phyloP scores from a whole-genome alignment of 1,284 basidiomycete species.

The Pyrrhoderma lamaoense region DNA sequence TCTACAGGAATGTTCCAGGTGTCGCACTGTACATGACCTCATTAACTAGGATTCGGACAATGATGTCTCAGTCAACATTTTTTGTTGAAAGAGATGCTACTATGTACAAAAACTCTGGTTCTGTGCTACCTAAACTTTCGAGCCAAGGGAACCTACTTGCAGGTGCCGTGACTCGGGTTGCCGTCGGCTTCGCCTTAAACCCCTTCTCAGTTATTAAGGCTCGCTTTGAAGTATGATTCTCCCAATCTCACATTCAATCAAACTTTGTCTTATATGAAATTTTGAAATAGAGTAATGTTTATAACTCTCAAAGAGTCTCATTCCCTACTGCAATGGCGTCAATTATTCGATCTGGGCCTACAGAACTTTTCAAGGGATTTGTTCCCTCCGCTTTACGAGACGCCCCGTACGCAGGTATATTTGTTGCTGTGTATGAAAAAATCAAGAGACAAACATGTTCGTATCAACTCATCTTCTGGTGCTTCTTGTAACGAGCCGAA shows the following conservation, averaged over 20 bases:
- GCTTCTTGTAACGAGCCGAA: conserved; percentile 3
- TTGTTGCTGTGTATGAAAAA: conserved; percentile 86
- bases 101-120: conserved; percentile 27
- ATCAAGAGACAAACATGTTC: conserved; percentile 67
- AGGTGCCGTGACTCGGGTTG: conserved; percentile 80
- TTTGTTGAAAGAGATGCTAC: conserved; percentile 30
- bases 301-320: conserved; percentile 55
- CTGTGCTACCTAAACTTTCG: conserved; percentile 72
- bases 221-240: conserved; percentile 73
- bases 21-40: conserved; percentile 90
- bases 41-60: conserved; percentile 68
- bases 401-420: conserved; percentile 94
- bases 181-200: conserved; percentile 84
- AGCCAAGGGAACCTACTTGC: conserved; percentile 82
- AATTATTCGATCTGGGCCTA: conserved; percentile 66
- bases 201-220: conserved; percentile 95
- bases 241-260: neutral
- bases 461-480: conserved; percentile 19
- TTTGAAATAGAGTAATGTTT: conserved; percentile 62
- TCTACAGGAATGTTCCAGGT: conserved; percentile 79
- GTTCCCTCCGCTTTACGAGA: conserved; percentile 87
- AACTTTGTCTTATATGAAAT: neutral
- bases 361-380: conserved; percentile 85
- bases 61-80: conserved; percentile 61
- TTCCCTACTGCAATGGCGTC: conserved; percentile 54